A percentile compares a stretch with the other conserved stretches of the same genome.
These are phyloP conservation scores for Candida insectorum DNA, from an alignment of 805 yeast species.

Conservation along the genomic window DNA sequence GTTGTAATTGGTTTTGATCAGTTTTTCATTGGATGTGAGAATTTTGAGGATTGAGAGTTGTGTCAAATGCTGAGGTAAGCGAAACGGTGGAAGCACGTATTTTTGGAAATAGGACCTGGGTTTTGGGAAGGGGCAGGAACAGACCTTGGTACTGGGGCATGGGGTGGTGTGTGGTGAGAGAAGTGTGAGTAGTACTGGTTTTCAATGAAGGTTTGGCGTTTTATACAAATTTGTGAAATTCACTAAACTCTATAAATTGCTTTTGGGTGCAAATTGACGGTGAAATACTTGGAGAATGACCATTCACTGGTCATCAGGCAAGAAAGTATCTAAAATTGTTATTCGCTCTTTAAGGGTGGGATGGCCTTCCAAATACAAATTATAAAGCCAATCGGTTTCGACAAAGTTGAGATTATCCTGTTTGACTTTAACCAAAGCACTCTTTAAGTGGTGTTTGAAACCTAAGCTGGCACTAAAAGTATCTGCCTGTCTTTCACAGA, in stretches of 20 bases:
- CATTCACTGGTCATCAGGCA: conserved; percentile 1
- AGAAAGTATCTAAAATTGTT: conserved; percentile 1
- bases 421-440: neutral
- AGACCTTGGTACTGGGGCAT: too few relatives aligned
- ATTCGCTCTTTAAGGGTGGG: conserved; percentile 1
- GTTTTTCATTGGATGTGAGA: conserved; percentile 6
- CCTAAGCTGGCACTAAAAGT: neutral
- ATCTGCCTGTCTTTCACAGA: neutral
- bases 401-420: too few relatives aligned
- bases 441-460: neutral
- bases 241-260: too few relatives aligned
- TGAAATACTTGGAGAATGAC: too few relatives aligned
- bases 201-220: too few relatives aligned
- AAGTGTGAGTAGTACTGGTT: too few relatives aligned
- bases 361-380: conserved; percentile 1
- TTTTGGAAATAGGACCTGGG: too few relatives aligned
- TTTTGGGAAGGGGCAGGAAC: too few relatives aligned
- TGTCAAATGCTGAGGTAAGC: neutral
- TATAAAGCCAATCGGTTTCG: conserved; percentile 2
- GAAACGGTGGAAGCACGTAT: too few relatives aligned
- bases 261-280: too few relatives aligned
- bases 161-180: too few relatives aligned
- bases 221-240: too few relatives aligned
- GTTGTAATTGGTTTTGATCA: conserved; percentile 3
- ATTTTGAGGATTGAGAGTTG: neutral